Conservation (phyloP, 306 rosid genomes). For the barrel medic (Medicago truncatula) region MtrunA17r5.0-ANR NC_053048.1:2880501-2881000, state of each 20-base stretch:
- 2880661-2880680: background rate
- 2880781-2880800: conserved; percentile 35
- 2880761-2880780: conserved; percentile 47
- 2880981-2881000: background rate
- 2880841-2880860: background rate
- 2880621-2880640: background rate
- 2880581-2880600: background rate
- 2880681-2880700: background rate
- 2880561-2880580: background rate
- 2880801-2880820: conserved; percentile 48
- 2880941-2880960: background rate
- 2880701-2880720: background rate
- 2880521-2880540: background rate
- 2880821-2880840: background rate
- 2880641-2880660: background rate
- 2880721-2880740: background rate
- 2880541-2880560: background rate
- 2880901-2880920: conserved; percentile 13
- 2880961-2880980: background rate
- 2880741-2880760: conserved; percentile 50
- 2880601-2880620: background rate
- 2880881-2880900: background rate
- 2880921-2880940: background rate
- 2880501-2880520: background rate
- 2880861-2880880: conserved; percentile 16